Evolutionary conservation across 108 stramenopile species (phyloP).

Genomic region (Pseudonitzschia pungens): DNA sequence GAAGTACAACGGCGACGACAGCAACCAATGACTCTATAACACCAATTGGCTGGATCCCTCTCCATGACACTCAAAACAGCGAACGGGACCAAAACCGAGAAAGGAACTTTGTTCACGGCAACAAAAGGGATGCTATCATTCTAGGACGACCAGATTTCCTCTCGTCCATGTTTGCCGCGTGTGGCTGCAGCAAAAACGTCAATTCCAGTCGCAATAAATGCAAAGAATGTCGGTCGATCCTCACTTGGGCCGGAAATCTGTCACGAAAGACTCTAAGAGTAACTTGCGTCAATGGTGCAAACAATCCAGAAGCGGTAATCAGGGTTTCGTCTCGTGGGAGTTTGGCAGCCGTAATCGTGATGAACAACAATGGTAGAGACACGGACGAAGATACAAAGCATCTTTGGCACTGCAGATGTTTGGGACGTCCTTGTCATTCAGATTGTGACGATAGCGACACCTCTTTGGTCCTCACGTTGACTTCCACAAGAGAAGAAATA

Average conservation of each 20-base stretch:
- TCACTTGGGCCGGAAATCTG: slow-evolving; percentile 6
- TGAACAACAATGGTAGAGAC: not conserved
- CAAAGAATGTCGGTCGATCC: slow-evolving; percentile 2
- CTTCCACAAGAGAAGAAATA: not conserved
- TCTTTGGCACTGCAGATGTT: not conserved
- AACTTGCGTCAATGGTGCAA: not conserved
- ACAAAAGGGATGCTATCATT: not conserved
- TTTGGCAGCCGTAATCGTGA: not conserved
- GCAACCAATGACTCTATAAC: not conserved
- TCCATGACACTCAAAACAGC: not conserved
- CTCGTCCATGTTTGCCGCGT: slow-evolving; percentile 16
- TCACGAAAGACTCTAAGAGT: not conserved
- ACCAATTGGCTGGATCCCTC: slow-evolving; percentile 7
- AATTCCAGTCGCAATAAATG: slow-evolving; percentile 8
- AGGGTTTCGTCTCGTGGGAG: not conserved
- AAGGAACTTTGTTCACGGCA: not conserved
- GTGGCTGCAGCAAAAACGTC: slow-evolving; percentile 13
- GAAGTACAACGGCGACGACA: not conserved
- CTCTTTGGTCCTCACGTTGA: not conserved
- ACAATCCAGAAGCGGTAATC: not conserved
- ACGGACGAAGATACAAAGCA: not conserved
- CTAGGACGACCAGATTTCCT: slow-evolving; percentile 14
- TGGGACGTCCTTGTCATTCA: not conserved
- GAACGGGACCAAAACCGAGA: not conserved
- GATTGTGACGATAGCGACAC: not conserved